Evolutionary conservation across 129 eudicot genomes (phyloP).

Genomic region (Rutidosis leptorrhynchoides): DNA sequence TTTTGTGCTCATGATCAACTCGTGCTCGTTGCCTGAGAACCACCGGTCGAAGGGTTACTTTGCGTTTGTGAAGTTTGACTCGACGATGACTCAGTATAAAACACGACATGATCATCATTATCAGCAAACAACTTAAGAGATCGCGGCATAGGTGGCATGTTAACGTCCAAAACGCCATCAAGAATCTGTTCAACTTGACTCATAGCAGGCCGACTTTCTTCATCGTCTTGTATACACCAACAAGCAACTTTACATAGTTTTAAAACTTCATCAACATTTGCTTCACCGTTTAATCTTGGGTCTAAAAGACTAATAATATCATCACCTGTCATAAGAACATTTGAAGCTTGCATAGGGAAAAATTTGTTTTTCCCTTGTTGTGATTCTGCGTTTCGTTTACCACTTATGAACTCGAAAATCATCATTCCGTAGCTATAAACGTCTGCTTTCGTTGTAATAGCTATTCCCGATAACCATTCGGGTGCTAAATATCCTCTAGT

Average conservation of each 20-base stretch:
- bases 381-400: conserved; percentile 45
- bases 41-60: conserved; percentile 14
- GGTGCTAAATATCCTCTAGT: conserved; percentile 70
- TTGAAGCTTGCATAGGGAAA: conserved; percentile 52
- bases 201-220: conserved; percentile 57
- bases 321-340: conserved; percentile 36
- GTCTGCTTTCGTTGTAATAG: conserved; percentile 64
- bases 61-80: conserved; percentile 30
- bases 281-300: conserved; percentile 41
- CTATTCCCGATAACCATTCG: conserved; percentile 68
- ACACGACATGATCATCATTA: conserved; percentile 33
- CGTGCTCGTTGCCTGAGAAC: background rate
- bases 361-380: conserved; percentile 36
- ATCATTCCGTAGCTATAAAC: conserved; percentile 76
- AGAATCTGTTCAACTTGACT: conserved; percentile 66
- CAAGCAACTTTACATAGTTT: conserved; percentile 59
- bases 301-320: conserved; percentile 56
- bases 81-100: conserved; percentile 44
- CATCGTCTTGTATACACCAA: conserved; percentile 81
- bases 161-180: conserved; percentile 62
- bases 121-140: conserved; percentile 43
- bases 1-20: background rate
- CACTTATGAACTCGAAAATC: conserved; percentile 57
- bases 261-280: conserved; percentile 42
- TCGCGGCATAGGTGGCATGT: conserved; percentile 52